Evolutionary conservation across 495 filamentous ascomycete genomes (phyloP), one percentile per base, ranked within the genome.

Genomic region (Xylona heveae): DNA sequence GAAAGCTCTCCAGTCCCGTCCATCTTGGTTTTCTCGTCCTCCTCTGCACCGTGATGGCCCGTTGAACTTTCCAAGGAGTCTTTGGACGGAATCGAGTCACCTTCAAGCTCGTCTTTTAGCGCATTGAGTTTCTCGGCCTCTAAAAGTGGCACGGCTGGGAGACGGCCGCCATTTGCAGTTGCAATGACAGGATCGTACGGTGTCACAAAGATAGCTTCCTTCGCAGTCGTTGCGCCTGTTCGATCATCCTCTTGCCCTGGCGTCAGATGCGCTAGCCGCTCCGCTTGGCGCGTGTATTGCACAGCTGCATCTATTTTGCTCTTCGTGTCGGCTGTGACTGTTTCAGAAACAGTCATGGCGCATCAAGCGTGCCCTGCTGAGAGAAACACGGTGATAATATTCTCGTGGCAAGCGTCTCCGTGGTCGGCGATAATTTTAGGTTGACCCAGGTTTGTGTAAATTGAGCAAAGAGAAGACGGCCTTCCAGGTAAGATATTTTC

Each of bases 61-160:
- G 38, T 23, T 6, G 36, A 20, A 22, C 26, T 14, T 5, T 1
- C 17, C 18, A 13, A 7, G 6, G 34, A 19, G 15, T 36, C 36
- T 16, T 30, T 17, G 2, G 8, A 17, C 30, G 15, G 15, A 20
- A 5, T 1, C 2, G 12, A 15, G 32, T 10, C 13, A 10, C 41
- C 46, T 16, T 62, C 46, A 5, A 64, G 27, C 26, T 68, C 52
- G n/a, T 68, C 61, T 38, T 54, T 62, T 19, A 79, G 42, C 17
- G 54, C 34, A 39, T 82, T 83, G 24, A 81, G 56, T 47, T 70
- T 71, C 31, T 61, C 46, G 3, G 77, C 74, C 49, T 81, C 74
- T 3, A 55, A 50, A 0, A 76, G 39, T 3, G 72, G 74, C 2
- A 78, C 68, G 1, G 61, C 57, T 0, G 78, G 76, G 12, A 81